These are phyloP conservation scores for Backusella mclennaniae DNA, from an alignment of 192 early-diverging fungal species.

Conservation along the genomic window DNA sequence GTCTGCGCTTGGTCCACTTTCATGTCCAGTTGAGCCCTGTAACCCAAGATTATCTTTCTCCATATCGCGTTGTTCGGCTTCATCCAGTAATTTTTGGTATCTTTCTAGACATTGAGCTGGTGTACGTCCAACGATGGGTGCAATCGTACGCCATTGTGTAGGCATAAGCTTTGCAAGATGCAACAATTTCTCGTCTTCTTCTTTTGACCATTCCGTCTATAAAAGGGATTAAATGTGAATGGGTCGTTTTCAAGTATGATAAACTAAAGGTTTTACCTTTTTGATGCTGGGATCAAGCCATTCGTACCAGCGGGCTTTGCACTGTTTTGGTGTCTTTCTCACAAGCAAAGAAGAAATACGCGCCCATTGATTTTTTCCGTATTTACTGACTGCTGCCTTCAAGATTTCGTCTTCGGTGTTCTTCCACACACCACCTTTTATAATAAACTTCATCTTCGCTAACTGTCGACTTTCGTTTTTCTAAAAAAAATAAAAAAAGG, in stretches of 20 bases:
- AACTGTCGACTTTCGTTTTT: not conserved
- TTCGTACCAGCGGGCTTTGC: slow-evolving; percentile 99
- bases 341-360: slow-evolving; percentile 95
- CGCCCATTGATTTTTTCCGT: slow-evolving; percentile 99
- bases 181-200: slow-evolving; percentile 96
- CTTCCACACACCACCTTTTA: slow-evolving; percentile 98
- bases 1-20: slow-evolving; percentile 78
- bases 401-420: slow-evolving; percentile 99
- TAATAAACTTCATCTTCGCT: slow-evolving; percentile 43
- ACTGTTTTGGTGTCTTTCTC: slow-evolving; percentile 96
- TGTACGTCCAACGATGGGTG: slow-evolving; percentile 95
- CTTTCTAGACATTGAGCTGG: slow-evolving; percentile 96
- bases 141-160: slow-evolving; percentile 99
- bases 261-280: slow-evolving; percentile 53
- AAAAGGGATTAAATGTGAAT: not conserved
- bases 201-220: slow-evolving; percentile 96
- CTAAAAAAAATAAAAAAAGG: slow-evolving; percentile 1
- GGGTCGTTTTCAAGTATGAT: not conserved
- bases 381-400: slow-evolving; percentile 97
- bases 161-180: slow-evolving; percentile 99
- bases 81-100: slow-evolving; percentile 94
- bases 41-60: slow-evolving; percentile 58
- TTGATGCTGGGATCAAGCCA: slow-evolving; percentile 99
- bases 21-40: slow-evolving; percentile 59
- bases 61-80: slow-evolving; percentile 85